Conservation (phyloP, 345 rosid species). For the Dovyalis caffra region DNA sequence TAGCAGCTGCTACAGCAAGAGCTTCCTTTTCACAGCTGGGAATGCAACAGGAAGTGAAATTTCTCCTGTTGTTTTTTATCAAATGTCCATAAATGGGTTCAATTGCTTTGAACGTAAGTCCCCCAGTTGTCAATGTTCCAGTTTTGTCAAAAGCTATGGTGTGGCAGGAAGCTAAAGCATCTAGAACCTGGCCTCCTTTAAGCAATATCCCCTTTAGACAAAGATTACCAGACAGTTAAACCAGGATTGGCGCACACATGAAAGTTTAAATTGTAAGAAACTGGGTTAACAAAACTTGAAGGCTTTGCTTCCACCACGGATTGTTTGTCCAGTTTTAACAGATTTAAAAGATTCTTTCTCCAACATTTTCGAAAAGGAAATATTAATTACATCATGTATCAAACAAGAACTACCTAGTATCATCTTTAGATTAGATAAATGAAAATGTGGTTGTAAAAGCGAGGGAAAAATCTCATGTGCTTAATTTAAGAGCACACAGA, state of each 20-base stretch:
- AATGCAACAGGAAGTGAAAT: constrained; percentile 54
- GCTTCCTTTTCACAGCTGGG: constrained; percentile 97
- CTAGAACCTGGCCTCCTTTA: constrained; percentile 93
- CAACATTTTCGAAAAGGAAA: background rate
- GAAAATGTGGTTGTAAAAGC: background rate
- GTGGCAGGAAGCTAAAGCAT: constrained; percentile 90
- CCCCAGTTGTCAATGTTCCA: constrained; percentile 96
- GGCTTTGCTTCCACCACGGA: background rate
- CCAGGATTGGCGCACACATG: background rate
- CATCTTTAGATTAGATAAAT: background rate
- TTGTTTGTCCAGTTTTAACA: background rate
- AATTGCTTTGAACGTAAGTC: constrained; percentile 86
- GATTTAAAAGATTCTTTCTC: background rate
- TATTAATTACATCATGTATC: background rate
- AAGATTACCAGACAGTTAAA: constrained; percentile 12
- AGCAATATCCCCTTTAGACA: constrained; percentile 79
- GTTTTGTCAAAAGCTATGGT: constrained; percentile 98
- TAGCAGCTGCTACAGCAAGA: constrained; percentile 97
- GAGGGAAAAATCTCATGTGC: background rate
- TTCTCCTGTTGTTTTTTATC: constrained; percentile 27
- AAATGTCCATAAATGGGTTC: constrained; percentile 93
- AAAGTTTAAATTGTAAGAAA: background rate
- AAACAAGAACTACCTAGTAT: background rate
- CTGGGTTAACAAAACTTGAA: background rate
- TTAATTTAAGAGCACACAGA: background rate